phyloP scores from a whole-genome alignment of 179 eudicot genomes.

The Silene vulgaris region DNA sequence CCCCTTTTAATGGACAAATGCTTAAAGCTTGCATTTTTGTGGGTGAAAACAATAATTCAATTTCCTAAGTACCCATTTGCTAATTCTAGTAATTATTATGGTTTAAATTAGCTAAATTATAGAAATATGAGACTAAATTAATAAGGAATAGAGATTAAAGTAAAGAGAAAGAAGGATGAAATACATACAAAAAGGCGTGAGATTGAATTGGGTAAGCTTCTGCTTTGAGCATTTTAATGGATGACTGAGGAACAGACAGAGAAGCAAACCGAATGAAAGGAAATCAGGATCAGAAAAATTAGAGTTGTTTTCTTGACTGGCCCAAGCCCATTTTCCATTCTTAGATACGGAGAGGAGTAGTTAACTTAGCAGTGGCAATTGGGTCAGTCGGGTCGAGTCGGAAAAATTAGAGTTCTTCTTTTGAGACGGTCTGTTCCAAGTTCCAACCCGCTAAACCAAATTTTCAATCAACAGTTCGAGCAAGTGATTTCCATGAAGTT shows the following conservation, averaged over 20 bases:
- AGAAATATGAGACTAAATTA: not conserved
- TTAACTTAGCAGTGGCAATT: too few relatives aligned
- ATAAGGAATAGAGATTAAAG: not conserved
- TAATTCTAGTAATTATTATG: not conserved
- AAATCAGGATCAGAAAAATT: not conserved
- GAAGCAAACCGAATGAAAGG: not conserved
- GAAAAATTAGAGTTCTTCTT: too few relatives aligned
- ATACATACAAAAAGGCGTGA: not conserved
- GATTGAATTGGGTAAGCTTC: not conserved
- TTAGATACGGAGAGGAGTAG: too few relatives aligned
- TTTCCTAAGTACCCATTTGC: not conserved
- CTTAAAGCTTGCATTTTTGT: slow-evolving; percentile 38
- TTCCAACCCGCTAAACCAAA: too few relatives aligned
- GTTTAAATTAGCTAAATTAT: not conserved
- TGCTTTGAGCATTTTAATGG: not conserved
- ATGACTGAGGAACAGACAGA: not conserved
- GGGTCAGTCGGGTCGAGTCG: too few relatives aligned
- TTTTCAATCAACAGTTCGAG: too few relatives aligned
- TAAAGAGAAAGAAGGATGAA: not conserved
- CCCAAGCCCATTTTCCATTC: not conserved
- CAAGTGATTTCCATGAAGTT: too few relatives aligned
- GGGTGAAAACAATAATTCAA: not conserved
- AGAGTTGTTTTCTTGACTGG: not conserved
- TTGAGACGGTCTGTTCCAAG: too few relatives aligned
- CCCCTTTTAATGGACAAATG: slow-evolving; percentile 32